Evolutionary conservation across 2,329 filamentous ascomycete species (phyloP).

Genomic region (Nectriaceae sp.): DNA sequence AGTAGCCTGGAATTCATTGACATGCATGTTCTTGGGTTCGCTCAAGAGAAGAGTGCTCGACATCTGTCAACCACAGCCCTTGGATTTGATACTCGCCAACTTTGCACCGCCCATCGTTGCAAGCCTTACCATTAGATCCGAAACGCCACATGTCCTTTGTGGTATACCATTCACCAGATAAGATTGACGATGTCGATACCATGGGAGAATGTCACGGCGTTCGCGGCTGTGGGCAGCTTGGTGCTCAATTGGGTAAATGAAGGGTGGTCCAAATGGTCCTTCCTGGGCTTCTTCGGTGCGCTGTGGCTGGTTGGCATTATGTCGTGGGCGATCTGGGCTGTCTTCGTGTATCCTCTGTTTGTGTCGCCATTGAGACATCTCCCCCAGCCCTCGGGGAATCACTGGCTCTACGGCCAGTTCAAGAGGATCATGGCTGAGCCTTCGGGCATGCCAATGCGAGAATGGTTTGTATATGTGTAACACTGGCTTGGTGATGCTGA

Average conservation of each 20-base stretch:
- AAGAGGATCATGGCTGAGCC: slow-evolving; percentile 39
- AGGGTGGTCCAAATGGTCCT: slow-evolving; percentile 32
- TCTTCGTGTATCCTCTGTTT: slow-evolving; percentile 50
- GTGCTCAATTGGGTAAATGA: slow-evolving; percentile 18
- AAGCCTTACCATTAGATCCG: too few relatives aligned
- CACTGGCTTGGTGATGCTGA: too few relatives aligned
- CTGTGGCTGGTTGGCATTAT: slow-evolving; percentile 39
- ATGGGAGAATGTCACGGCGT: slow-evolving; percentile 24
- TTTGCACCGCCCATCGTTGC: too few relatives aligned
- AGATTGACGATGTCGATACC: slow-evolving; percentile 29
- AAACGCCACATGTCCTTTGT: too few relatives aligned
- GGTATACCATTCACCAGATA: too few relatives aligned
- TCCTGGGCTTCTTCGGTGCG: slow-evolving; percentile 36
- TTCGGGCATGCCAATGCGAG: slow-evolving; percentile 46
- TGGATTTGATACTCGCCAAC: too few relatives aligned
- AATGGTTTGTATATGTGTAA: slow-evolving; percentile 43
- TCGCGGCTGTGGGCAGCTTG: slow-evolving; percentile 25
- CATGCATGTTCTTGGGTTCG: too few relatives aligned
- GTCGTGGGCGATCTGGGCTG: slow-evolving; percentile 41
- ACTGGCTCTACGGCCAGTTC: slow-evolving; percentile 53
- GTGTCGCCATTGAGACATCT: slow-evolving; percentile 52
- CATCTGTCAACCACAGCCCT: too few relatives aligned
- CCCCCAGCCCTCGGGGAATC: slow-evolving; percentile 45
- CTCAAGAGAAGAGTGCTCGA: too few relatives aligned
- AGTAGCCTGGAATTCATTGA: background rate